Evolutionary conservation across 352 stramenopile genomes (phyloP).

Genomic region (Pythium dissotocum): DNA sequence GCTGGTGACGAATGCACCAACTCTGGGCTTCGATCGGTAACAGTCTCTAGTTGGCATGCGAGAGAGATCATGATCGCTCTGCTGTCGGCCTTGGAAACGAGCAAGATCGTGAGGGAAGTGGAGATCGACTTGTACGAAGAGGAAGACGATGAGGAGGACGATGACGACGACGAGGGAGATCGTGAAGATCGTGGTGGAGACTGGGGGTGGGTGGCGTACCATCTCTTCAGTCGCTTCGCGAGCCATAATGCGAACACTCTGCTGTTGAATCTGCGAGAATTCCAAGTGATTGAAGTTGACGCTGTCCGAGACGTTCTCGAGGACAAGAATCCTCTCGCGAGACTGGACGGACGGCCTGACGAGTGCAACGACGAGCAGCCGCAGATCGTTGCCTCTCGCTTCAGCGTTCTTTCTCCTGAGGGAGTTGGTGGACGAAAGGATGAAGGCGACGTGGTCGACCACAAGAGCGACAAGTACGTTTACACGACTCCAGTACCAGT

Average conservation of each 20-base stretch:
- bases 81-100: not conserved
- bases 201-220: not conserved
- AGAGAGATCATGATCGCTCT: not conserved
- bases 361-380: not conserved
- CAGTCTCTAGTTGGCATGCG: not conserved
- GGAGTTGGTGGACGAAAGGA: not conserved
- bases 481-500: not conserved
- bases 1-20: not conserved
- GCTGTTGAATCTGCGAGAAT: not conserved
- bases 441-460: not conserved
- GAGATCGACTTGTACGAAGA: constrained; percentile 1
- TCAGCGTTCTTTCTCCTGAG: not conserved
- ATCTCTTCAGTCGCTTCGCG: not conserved
- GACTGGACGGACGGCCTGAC: not conserved
- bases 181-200: not conserved
- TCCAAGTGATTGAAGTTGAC: not conserved
- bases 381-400: not conserved
- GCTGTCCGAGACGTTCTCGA: not conserved
- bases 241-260: not conserved
- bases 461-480: not conserved
- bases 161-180: no score
- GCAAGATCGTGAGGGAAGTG: not conserved
- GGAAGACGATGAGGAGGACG: not conserved
- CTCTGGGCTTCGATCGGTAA: not conserved
- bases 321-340: not conserved